These are phyloP conservation scores for Candida nanaspora DNA, from an alignment of 805 yeast genomes.

Conservation along the genomic window DNA sequence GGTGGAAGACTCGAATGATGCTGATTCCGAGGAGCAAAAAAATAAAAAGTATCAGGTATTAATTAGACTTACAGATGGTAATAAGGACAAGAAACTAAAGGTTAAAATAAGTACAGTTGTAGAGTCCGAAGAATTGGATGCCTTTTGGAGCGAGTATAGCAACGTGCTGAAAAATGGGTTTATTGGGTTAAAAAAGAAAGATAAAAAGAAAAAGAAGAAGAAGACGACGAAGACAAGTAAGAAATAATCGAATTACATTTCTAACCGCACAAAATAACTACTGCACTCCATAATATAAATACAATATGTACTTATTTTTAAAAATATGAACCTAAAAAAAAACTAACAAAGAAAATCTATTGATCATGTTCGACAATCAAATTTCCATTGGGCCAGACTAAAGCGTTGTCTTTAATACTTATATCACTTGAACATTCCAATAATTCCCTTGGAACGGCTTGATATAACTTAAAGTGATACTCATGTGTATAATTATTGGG, in stretches of 20 bases:
- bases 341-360: too few relatives aligned
- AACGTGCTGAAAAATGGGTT: constrained; percentile 64
- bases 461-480: constrained; percentile 42
- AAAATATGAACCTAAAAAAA: too few relatives aligned
- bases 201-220: constrained; percentile 62
- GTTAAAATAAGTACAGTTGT: constrained; percentile 71
- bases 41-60: constrained; percentile 48
- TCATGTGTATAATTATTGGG: constrained; percentile 33
- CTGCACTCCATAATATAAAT: too few relatives aligned
- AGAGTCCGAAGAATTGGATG: constrained; percentile 48
- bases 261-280: too few relatives aligned
- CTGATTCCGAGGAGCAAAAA: background rate
- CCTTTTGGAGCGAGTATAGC: constrained; percentile 74
- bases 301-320: too few relatives aligned
- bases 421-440: constrained; percentile 24
- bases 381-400: constrained; percentile 60
- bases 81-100: constrained; percentile 39
- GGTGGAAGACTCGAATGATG: background rate
- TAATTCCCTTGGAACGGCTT: constrained; percentile 51
- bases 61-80: constrained; percentile 61
- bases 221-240: constrained; percentile 16
- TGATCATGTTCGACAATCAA: constrained; percentile 29
- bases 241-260: too few relatives aligned
- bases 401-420: constrained; percentile 33
- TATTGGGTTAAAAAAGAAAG: constrained; percentile 73